Evolutionary conservation across 2,329 filamentous ascomycete species (phyloP), one percentile per base, ranked within the genome.

Genomic region (Onygenales sp.): DNA sequence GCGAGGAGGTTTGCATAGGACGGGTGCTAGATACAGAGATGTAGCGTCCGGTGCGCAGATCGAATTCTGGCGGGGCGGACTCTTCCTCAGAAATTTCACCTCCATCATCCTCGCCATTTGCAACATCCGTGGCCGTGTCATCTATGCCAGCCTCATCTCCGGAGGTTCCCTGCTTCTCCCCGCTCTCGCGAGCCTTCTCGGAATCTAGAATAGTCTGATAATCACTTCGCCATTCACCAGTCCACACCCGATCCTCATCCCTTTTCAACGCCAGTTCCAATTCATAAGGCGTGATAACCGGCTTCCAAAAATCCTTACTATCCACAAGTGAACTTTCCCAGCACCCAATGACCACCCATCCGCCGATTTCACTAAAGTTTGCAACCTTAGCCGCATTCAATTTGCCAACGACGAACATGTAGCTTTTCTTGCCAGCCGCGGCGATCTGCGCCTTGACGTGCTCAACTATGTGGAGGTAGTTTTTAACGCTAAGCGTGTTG

Each of bases 301-400:
- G 90, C 61, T 83, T 82, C 79, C 85, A 97, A 65, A 95, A 95
- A 6, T 87, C 87, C 54, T 87, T 86, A 58, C 90, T 89, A 62
- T 96, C 92, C 4, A 98, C 82, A 49, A 97, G 74, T 55, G 87
- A 89, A 67, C 91, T 95, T 72, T 98, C 93, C 93, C 93, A 98
- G 70, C 93, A 98, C 2, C 93, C 92, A 8, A 98, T 88, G 0
- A 97, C 90, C 0, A 97, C 90, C 93, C 93, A 98, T 13, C 90
- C 92, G 43, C 90, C 92, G 4, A 98, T 82, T 69, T 98, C 93
- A 54, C 86, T 83, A 71, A 98, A 98, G 70, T 98, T 98, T 48
- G 93, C 93, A 21, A 98, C 78, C 69, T 98, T 98, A 39, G 91
- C 92, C 0, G 91, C 85, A 65, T 97, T 98, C 31, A 98, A 77